Conservation (phyloP, 2,329 filamentous ascomycete genomes). For the Moelleriella libera region DNA sequence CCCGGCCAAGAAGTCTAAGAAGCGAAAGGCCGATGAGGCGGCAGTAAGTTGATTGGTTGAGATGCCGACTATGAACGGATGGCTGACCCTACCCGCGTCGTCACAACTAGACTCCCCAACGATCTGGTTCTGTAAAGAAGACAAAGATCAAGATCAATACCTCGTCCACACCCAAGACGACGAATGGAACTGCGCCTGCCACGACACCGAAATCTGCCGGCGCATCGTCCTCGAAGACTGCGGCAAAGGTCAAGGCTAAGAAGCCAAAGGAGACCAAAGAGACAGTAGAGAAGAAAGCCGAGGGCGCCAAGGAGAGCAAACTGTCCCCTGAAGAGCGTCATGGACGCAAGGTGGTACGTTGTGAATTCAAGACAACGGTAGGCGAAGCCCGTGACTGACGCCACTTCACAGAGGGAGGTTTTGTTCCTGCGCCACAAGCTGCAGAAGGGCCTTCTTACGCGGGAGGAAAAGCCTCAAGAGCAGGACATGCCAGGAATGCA, state of each 20-base stretch:
- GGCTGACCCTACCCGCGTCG: background rate
- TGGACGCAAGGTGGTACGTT: constrained; percentile 42
- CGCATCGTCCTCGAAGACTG: constrained; percentile 33
- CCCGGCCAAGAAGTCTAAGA: constrained; percentile 46
- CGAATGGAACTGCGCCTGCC: constrained; percentile 38
- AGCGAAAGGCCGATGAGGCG: constrained; percentile 78
- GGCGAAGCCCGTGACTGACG: constrained; percentile 16
- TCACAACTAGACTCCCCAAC: constrained; percentile 34
- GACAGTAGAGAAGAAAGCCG: constrained; percentile 41
- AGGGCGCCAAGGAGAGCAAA: constrained; percentile 39
- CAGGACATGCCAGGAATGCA: constrained; percentile 71
- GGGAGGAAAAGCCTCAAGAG: constrained; percentile 73
- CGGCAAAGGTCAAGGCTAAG: constrained; percentile 41
- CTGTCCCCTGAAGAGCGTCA: constrained; percentile 43
- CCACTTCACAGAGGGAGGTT: constrained; percentile 49
- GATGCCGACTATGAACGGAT: background rate
- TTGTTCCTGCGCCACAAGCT: constrained; percentile 87
- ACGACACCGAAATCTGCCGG: constrained; percentile 38
- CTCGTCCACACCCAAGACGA: constrained; percentile 51
- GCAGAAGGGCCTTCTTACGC: constrained; percentile 81
- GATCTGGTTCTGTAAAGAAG: constrained; percentile 51
- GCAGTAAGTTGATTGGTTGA: constrained; percentile 21
- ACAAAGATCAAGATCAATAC: constrained; percentile 51
- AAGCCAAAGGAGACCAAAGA: constrained; percentile 43
- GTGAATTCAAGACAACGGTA: background rate